Evolutionary conservation across 495 filamentous ascomycete species (phyloP).

Genomic region (Podospora tetraspora): DNA sequence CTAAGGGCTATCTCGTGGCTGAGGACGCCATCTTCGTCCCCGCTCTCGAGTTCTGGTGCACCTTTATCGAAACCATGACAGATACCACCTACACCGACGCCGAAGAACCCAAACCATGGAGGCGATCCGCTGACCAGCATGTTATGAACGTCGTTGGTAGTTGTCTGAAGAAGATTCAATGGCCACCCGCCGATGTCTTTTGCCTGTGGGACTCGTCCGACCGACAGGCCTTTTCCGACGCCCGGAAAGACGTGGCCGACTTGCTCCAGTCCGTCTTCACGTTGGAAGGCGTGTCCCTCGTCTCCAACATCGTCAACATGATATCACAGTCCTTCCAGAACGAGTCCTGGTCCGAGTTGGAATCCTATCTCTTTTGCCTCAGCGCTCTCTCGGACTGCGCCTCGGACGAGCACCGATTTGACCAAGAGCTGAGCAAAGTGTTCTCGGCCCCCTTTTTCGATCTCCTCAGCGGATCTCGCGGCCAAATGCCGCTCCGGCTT

Average conservation of each 20-base stretch:
- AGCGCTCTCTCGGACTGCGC: constrained; percentile 69
- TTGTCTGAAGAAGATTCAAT: constrained; percentile 59
- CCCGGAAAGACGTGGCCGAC: constrained; percentile 76
- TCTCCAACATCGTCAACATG: constrained; percentile 63
- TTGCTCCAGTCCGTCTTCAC: constrained; percentile 72
- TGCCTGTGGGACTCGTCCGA: constrained; percentile 68
- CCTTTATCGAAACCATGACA: constrained; percentile 54
- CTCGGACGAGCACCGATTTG: constrained; percentile 58
- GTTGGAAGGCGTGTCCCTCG: constrained; percentile 59
- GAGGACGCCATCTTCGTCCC: constrained; percentile 74
- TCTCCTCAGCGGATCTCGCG: constrained; percentile 44
- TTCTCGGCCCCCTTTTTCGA: constrained; percentile 63
- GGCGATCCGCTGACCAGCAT: constrained; percentile 30
- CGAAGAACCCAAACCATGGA: constrained; percentile 8
- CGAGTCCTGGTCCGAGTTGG: constrained; percentile 68
- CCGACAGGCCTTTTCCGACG: constrained; percentile 65
- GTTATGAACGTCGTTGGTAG: constrained; percentile 54
- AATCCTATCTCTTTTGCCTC: constrained; percentile 75
- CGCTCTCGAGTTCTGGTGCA: constrained; percentile 81
- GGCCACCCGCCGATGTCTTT: constrained; percentile 47
- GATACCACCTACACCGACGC: constrained; percentile 37
- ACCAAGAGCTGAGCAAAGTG: constrained; percentile 61
- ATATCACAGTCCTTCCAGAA: constrained; percentile 53
- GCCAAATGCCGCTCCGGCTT: constrained; percentile 59
- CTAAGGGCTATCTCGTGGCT: constrained; percentile 57